A percentile compares a stretch with the other conserved stretches of the same genome.
phyloP scores from a whole-genome alignment of 2,329 filamentous ascomycete genomes.

The Ceratocystiopsis sp. region DNA sequence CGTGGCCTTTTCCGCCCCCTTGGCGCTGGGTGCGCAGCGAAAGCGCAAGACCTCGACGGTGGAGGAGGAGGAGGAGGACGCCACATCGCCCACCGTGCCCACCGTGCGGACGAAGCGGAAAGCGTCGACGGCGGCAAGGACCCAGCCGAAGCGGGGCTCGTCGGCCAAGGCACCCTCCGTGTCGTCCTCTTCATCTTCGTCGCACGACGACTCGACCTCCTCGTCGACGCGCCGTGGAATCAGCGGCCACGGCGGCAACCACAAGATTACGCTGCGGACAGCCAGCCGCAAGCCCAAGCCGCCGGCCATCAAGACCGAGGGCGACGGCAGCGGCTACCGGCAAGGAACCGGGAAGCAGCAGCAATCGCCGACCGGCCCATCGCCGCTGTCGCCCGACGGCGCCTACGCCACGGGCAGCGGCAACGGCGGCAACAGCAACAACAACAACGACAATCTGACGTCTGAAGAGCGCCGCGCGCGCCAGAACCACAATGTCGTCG shows the following conservation, averaged over 20 bases:
- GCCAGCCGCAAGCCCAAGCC: constrained; percentile 8
- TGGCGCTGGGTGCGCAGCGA: no score
- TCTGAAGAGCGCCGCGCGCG: constrained; percentile 8
- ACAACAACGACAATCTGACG: constrained; percentile 4
- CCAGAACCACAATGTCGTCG: constrained; percentile 26
- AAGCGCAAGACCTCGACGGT: no score
- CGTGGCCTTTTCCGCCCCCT: no score
- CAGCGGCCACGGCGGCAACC: constrained; percentile 6
- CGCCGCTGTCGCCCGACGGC: background rate
- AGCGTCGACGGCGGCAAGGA: constrained; percentile 1
- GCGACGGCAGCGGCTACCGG: no score
- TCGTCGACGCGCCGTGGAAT: no score
- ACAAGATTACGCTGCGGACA: constrained; percentile 9
- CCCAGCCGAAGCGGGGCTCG: constrained; percentile 1
- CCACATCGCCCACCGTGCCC: no score
- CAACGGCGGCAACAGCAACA: constrained; percentile 3
- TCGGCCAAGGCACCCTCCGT: constrained; percentile 1
- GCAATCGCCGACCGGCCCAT: background rate
- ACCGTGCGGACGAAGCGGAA: no score
- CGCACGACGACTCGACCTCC: background rate
- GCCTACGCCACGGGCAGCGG: constrained; percentile 1
- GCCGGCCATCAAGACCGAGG: background rate
- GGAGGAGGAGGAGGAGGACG: no score
- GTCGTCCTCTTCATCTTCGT: constrained; percentile 2
- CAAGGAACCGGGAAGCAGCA: no score